Conservation (phyloP, 306 rosid species). For the Phaseolus lunatus region DNA sequence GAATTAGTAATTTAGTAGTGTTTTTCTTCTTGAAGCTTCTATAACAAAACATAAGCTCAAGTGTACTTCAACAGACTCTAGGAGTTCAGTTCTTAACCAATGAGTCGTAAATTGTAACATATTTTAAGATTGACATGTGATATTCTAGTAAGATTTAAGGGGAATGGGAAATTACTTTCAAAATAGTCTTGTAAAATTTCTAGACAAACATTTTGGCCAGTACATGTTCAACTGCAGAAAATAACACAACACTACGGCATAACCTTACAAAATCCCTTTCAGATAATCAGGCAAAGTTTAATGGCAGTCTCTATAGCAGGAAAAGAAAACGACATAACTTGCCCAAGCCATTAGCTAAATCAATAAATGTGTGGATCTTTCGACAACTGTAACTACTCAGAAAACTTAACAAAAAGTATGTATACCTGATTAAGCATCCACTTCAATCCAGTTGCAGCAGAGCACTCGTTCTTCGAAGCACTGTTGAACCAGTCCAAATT, state of each 20-base stretch:
- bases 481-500: conserved; percentile 94
- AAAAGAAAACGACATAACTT: neutral
- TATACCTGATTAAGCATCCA: conserved; percentile 99
- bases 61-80: neutral
- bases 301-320: neutral
- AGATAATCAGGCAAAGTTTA: conserved; percentile 19
- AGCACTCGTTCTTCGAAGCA: conserved; percentile 93
- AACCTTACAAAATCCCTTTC: conserved; percentile 24
- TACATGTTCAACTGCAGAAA: conserved; percentile 10
- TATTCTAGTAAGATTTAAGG: conserved; percentile 15
- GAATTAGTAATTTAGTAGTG: neutral
- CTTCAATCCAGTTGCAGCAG: conserved; percentile 96
- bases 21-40: neutral
- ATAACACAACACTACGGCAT: conserved; percentile 30
- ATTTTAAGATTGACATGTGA: neutral
- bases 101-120: neutral
- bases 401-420: conserved; percentile 3
- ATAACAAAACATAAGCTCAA: conserved; percentile 8
- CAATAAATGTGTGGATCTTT: neutral
- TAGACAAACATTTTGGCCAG: conserved; percentile 16
- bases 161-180: neutral
- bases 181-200: conserved; percentile 21
- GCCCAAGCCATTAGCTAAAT: neutral
- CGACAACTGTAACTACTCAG: neutral
- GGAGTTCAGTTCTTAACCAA: conserved; percentile 20